Evolutionary conservation across 345 rosid species (phyloP).

Genomic region (Citrus mangshanensis): DNA sequence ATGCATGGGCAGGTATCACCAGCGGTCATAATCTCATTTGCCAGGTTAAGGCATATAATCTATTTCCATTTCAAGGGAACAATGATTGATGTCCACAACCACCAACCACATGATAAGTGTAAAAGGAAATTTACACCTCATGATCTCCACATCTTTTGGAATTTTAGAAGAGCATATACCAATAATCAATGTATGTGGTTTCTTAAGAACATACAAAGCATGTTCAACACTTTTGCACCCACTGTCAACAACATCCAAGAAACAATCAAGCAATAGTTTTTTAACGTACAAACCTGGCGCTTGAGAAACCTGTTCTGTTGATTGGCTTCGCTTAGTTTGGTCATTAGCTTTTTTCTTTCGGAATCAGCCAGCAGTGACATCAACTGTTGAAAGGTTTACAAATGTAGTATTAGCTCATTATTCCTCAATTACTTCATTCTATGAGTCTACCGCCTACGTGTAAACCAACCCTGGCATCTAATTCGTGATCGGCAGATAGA

Average conservation of each 20-base stretch:
- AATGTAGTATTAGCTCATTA: background rate
- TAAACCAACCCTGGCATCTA: background rate
- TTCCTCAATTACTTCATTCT: background rate
- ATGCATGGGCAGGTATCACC: background rate
- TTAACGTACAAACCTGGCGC: conserved; percentile 57
- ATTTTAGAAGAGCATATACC: background rate
- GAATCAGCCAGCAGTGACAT: conserved; percentile 61
- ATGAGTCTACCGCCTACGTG: no score
- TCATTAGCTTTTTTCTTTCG: conserved; percentile 66
- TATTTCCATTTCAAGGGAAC: background rate
- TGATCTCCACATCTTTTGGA: background rate
- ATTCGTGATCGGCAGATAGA: background rate
- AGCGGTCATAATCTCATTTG: background rate
- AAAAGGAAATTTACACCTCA: background rate
- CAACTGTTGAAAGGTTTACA: conserved; percentile 38
- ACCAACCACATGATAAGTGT: background rate
- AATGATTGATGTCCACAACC: background rate
- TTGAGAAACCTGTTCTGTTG: conserved; percentile 83
- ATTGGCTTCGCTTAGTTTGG: conserved; percentile 89
- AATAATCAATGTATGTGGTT: background rate
- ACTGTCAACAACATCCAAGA: background rate
- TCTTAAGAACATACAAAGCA: background rate
- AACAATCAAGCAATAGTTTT: background rate
- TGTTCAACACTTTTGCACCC: background rate
- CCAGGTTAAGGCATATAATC: background rate